Base-by-base conservation (phyloP, 2,329 filamentous ascomycete species). In the Diaporthe sp. region DNA sequence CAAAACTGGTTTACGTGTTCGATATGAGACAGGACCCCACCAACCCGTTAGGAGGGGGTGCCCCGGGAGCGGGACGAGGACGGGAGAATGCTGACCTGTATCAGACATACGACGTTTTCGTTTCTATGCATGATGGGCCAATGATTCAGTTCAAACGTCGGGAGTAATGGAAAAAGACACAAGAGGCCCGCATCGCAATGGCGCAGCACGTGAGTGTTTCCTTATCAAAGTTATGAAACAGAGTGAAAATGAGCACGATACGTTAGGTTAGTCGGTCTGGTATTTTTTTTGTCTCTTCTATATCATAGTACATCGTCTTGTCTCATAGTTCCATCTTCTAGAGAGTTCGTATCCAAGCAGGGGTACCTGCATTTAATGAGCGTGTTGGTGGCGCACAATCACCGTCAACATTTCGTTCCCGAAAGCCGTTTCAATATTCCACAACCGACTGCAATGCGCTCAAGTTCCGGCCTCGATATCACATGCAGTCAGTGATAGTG, bases 131-230 rank as follows among this genome's bases (percentile, higher is more conserved):
- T 25, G 37, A 73, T 37, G 72, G 59, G 12, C 72, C 72, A 10
- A 68, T 73, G 72, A 10, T 73, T 8, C 59, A 73, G 13, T 67
- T 73, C 37, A 73, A 46, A 42, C 65, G 31, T 7, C 46, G 65
- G 22, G 31, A 3, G 13, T 68, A 4, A 55, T 8, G 17, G 42
- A 31, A 6, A 25, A 13, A 12, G 5, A n/a, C 10, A 2, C 2
- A 22, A 8, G 51, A 55, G n/a, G 8, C 7, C n/a, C 2, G 13
- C 13, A 28, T 28, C 12, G n/a, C 13, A 17, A 8, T 7, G 2
- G 1, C 13, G 25, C 51, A 12, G 51, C 5, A 28, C 25, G 31
- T 2, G 25, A 8, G 44, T 19, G 7, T 17, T 49, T 49, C 44
- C 25, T 15, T 28, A 22, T 17, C 12, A 13, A 31, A 19, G 6